Evolutionary conservation across 768 basidiomycete genomes (phyloP).

Genomic region (Xerocomus spinulosus): DNA sequence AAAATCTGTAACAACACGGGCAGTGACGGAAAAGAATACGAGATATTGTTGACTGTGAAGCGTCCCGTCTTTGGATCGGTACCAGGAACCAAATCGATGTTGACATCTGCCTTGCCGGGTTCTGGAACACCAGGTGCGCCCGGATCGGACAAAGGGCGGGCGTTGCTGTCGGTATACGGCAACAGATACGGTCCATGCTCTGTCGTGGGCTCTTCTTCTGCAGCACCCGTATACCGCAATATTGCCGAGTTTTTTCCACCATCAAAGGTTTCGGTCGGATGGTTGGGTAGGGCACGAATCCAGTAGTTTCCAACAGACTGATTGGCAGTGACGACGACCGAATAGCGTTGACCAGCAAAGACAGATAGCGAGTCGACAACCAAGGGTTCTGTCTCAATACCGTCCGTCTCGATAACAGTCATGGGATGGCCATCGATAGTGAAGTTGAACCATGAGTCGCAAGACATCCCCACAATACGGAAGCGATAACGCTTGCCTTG

Average conservation of each 20-base stretch:
- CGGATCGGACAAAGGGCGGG: constrained; percentile 28
- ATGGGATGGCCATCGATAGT: constrained; percentile 42
- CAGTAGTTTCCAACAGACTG: constrained; percentile 37
- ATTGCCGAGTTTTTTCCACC: constrained; percentile 37
- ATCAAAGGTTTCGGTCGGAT: constrained; percentile 20
- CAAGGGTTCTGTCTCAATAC: constrained; percentile 35
- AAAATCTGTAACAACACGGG: neutral
- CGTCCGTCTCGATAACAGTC: constrained; percentile 47
- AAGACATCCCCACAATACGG: constrained; percentile 37
- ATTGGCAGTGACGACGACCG: constrained; percentile 36
- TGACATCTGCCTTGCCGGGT: neutral
- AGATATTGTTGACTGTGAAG: neutral
- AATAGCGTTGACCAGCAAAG: constrained; percentile 48
- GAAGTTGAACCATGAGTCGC: constrained; percentile 41
- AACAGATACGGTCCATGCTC: constrained; percentile 12
- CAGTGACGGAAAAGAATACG: neutral
- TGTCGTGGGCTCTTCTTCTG: constrained; percentile 30
- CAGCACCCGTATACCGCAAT: constrained; percentile 39
- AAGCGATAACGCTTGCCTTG: constrained; percentile 35
- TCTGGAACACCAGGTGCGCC: constrained; percentile 1
- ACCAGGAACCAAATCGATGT: neutral
- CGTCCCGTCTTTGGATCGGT: too few species aligned
- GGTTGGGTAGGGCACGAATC: constrained; percentile 31
- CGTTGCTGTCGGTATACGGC: constrained; percentile 34
- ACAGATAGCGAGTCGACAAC: constrained; percentile 42